Evolutionary conservation across 164 flowering plant genomes (phyloP).

Genomic region (Annona cherimola): DNA sequence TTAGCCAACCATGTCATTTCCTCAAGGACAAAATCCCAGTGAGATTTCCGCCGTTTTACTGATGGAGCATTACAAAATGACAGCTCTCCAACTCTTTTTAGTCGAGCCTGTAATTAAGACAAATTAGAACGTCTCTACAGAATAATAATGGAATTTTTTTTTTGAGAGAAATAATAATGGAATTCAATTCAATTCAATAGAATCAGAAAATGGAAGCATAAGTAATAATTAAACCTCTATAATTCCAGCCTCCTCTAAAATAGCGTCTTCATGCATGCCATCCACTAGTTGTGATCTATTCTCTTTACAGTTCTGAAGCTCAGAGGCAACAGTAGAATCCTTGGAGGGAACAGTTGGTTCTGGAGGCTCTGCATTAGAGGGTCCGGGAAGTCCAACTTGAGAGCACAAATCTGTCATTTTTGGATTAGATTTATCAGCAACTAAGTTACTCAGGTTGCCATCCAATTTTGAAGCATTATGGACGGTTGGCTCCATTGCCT

Average conservation of each 20-base stretch:
- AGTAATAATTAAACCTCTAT: constrained; percentile 53
- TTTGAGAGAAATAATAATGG: no score
- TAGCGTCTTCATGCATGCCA: constrained; percentile 65
- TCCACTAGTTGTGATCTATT: constrained; percentile 22
- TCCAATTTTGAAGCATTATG: constrained; percentile 22
- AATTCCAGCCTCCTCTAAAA: constrained; percentile 73
- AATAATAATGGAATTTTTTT: neutral
- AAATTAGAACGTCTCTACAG: constrained; percentile 10
- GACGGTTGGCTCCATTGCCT: constrained; percentile 22
- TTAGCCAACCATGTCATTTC: constrained; percentile 99
- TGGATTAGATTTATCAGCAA: constrained; percentile 16
- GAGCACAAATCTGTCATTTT: constrained; percentile 17
- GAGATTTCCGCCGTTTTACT: constrained; percentile 57
- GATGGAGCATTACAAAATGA: constrained; percentile 38
- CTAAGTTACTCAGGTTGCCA: constrained; percentile 11
- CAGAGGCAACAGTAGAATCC: constrained; percentile 25
- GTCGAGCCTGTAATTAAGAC: constrained; percentile 58
- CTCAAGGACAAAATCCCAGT: constrained; percentile 95
- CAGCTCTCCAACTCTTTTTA: constrained; percentile 66
- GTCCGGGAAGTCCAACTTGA: constrained; percentile 15
- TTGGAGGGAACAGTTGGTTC: constrained; percentile 17
- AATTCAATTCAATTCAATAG: neutral
- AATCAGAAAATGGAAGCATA: neutral
- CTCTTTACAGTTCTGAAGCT: constrained; percentile 26
- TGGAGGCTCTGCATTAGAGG: constrained; percentile 24